Base-by-base conservation (phyloP, 768 basidiomycete genomes). In the Lentinus brumalis region DNA sequence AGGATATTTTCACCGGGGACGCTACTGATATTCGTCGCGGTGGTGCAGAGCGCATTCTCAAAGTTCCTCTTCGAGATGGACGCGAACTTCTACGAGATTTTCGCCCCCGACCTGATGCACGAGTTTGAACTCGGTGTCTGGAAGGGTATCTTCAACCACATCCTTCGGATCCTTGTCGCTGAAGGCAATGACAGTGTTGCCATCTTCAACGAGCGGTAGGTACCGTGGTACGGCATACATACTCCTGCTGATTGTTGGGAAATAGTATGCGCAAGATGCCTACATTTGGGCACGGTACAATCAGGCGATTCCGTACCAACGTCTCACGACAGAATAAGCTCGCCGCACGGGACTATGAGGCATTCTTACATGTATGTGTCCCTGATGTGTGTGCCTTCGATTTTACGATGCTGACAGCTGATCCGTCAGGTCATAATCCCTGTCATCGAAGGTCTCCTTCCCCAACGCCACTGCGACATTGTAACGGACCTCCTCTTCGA, bases 81-180 rank as follows among this genome's bases (percentile, higher is more conserved):
- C 0, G 67, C 76, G 18, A 46, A 75, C 39, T 69, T 71, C 9
- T 65, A 70, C 54, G 18, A 44, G 0, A 63, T 76, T 55, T 59
- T 77, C 3, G 62, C 68, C 0, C 65, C 67, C 0, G 75, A 77
- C 15, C 54, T 76, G 5, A 59, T 77, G 51, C 76, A 76, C 38
- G 70, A 77, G 39, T 69, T 73, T 26, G 74, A 77, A 32, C 60
- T 76, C 0, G 74, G 76, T 1, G 68, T 70, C 0, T 76, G 73
- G 72, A 76, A 76, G 39, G 41, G 45, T 31, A 3, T 68, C 46
- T 62, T 74, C 39, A 63, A 52, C 2, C 74, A 75, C 49, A 57
- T 75, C 10, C 52, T 74, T 2, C 60, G 65, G 1, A 63, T 73
- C 15, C 54, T 73, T 1, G n/a, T 53, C 15, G 60, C 62, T 7